Base-by-base conservation (phyloP, 1,284 basidiomycete species). In the Moesziomyces sp. region DNA sequence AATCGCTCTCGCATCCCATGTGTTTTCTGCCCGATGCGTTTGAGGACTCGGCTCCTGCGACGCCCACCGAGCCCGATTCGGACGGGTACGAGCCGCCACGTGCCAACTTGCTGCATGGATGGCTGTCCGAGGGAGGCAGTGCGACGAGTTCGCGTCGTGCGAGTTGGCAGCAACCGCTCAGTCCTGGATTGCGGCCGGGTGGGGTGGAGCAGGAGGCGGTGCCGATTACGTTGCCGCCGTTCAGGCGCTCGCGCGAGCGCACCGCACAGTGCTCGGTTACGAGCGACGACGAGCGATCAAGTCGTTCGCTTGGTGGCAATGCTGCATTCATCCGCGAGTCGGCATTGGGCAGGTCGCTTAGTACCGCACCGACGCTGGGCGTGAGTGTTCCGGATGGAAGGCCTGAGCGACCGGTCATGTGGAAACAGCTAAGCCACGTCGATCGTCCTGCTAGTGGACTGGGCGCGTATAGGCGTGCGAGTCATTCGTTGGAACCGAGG, bases 21-120 rank as follows among this genome's bases (percentile, higher is more conserved):
- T 75, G 67, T 35, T 75, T 75, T 43, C 49, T 75, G 14, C 73
- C 73, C 3, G 73, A 75, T 35, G 60, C 73, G 6, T 75, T 75
- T 40, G 73, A 75, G n/a, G 73, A 75, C 7, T 75, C 73, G 5
- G 63, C 61, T 0, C 73, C 67, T 3, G 50, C 67, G 1, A 74
- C 67, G 7, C 67, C 73, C 5, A 61, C 69, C 5, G 69, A 72
- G 46, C 54, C 51, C 16, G 63, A 66, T 2, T 63, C 56, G 18
- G 61, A 69, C 19, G 58, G 46, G 13, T 63, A 63, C 50, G 60
- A 62, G 19, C 40, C 64, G 9, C 64, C 56, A 16, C 63, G 69
- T 2, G 35, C 56, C 2, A 62, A 50, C 16, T 28, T 63, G n/a
- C 28, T 72, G 16, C 49, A 52, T n/a, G 63, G 64, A 10, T 73